These are phyloP conservation scores for Fusarium nurragi DNA, from an alignment of 2,329 filamentous ascomycete species.

Conservation along the genomic window DNA sequence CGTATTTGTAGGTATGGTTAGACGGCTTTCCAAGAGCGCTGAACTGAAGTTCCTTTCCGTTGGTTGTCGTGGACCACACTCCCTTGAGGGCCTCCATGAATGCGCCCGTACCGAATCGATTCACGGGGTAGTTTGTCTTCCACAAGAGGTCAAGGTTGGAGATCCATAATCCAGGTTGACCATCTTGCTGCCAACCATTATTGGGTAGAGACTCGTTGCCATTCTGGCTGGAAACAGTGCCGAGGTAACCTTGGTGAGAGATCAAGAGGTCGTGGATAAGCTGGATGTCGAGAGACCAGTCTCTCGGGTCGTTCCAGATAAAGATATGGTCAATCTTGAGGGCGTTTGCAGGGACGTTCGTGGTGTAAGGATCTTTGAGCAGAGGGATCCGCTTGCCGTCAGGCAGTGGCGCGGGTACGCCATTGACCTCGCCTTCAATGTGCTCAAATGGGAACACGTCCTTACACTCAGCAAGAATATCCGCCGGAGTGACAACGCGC, in stretches of 20 bases:
- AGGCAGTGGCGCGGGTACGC: slow-evolving; percentile 44
- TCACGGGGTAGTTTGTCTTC: slow-evolving; percentile 85
- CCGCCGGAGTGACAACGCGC: slow-evolving; percentile 84
- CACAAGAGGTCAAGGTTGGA: slow-evolving; percentile 91
- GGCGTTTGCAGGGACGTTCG: slow-evolving; percentile 51
- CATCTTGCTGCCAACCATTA: slow-evolving; percentile 82
- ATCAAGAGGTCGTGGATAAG: slow-evolving; percentile 85
- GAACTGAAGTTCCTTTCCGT: slow-evolving; percentile 67
- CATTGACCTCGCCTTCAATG: slow-evolving; percentile 46
- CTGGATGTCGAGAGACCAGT: slow-evolving; percentile 92
- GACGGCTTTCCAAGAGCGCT: slow-evolving; percentile 86
- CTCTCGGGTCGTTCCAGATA: slow-evolving; percentile 93
- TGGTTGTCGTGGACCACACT: slow-evolving; percentile 78
- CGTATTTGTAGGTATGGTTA: slow-evolving; percentile 80
- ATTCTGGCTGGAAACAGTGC: slow-evolving; percentile 81
- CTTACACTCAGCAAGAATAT: slow-evolving; percentile 79
- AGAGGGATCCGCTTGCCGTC: slow-evolving; percentile 48
- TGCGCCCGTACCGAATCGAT: slow-evolving; percentile 89
- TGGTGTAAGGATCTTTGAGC: slow-evolving; percentile 46
- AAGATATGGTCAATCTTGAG: slow-evolving; percentile 90
- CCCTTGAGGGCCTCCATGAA: slow-evolving; percentile 86
- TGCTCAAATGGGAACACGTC: slow-evolving; percentile 83
- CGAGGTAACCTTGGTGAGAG: slow-evolving; percentile 79
- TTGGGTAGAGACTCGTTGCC: slow-evolving; percentile 71
- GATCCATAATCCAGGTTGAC: slow-evolving; percentile 84